phyloP scores from a whole-genome alignment of 2,329 filamentous ascomycete genomes.

The Sclerotinia sclerotiorum region DNA sequence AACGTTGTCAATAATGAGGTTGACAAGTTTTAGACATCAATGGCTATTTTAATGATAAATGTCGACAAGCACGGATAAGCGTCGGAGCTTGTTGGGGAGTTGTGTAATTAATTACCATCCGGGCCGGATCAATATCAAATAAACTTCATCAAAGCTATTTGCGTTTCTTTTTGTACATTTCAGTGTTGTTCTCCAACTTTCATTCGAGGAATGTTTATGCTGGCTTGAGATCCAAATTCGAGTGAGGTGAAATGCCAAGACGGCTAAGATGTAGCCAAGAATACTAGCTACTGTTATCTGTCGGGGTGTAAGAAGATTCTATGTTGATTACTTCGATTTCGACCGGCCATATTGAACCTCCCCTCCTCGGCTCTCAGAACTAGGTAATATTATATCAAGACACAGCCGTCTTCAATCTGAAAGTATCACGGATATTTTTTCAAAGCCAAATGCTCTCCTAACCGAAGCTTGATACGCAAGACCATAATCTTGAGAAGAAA shows the following conservation, averaged over 20 bases:
- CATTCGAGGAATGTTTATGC: not conserved
- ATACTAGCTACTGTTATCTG: not conserved
- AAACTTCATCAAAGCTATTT: not conserved
- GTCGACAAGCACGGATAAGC: not conserved
- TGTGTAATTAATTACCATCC: not conserved
- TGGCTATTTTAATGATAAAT: not conserved
- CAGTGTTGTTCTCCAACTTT: not conserved
- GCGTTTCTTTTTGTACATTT: not conserved
- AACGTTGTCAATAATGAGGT: slow-evolving; percentile 17
- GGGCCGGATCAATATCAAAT: not conserved
- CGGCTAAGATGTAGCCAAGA: not conserved
- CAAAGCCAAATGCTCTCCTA: not conserved
- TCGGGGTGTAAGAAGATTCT: not conserved
- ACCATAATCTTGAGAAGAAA: too few relatives aligned
- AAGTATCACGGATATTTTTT: not conserved
- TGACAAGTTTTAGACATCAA: slow-evolving; percentile 2
- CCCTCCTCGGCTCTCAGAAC: too few relatives aligned
- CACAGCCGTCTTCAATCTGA: not conserved
- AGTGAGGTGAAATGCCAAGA: not conserved
- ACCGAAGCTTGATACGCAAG: not conserved
- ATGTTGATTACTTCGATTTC: not conserved
- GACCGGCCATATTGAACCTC: too few relatives aligned
- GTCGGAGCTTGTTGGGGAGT: not conserved
- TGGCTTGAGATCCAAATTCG: not conserved
- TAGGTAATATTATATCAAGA: too few relatives aligned